Evolutionary conservation across 2,329 filamentous ascomycete species (phyloP), one percentile per base, ranked within the genome.

Genomic region (Stachybotrys elegans): DNA sequence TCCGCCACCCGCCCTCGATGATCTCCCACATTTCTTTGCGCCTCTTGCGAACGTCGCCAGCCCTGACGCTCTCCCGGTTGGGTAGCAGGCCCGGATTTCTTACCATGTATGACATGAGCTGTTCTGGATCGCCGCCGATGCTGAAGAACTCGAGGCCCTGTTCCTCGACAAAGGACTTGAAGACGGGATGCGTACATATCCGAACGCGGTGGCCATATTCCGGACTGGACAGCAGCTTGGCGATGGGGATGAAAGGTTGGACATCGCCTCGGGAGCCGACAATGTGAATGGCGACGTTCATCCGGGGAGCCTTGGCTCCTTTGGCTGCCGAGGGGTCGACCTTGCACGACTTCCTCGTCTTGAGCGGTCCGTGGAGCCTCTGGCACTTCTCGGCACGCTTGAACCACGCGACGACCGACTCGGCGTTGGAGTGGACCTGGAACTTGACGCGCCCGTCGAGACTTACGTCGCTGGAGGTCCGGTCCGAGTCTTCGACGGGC

Each of bases 231-330:
- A 65, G 65, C 3, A 65, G 60, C 49, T 75, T 67, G 0, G 81
- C 79, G 2, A 83, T 62, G 0, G 78, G 75, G 41, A 83, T 63
- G 43, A 83, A 82, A 0, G 78, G 78, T 46, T 83, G 78, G 3
- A 61, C 57, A 31, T 61, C 58, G 23, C 58, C 58, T 19, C 60
- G 50, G 2, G 59, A 62, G 6, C 60, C 60, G 25, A 63, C 60
- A 17, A 63, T 59, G 37, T 61, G 60, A 22, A 63, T 63, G 12
- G 58, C 60, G 22, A 63, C 59, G 34, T 58, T 57, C 2, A 63
- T 50, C 7, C 57, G 54, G 13, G 57, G 59, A 6, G 43, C 43
- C 29, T 48, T 31, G 4, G 44, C 22, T 1, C 50, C 46, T 39
- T 50, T 44, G 31, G 43, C 32, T 3, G 43, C 50, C 11, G 54